Conservation (phyloP, 192 early-diverging fungal species). For the Nowakowskiella sp. region DNA sequence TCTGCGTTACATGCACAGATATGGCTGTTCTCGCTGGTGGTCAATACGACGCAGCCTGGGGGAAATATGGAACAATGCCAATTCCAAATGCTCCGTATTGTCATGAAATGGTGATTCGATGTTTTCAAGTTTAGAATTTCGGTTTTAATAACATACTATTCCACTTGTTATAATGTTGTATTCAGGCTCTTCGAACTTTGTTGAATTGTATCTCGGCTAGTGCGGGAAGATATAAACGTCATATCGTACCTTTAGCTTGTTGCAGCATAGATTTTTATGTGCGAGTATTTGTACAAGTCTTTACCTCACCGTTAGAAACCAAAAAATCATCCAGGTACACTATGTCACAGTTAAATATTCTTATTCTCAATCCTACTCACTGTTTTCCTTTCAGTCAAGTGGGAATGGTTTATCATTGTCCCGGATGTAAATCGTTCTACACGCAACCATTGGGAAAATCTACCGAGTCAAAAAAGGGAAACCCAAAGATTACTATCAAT, state of each 20-base stretch:
- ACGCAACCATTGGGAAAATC: conserved; percentile 69
- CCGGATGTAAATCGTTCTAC: conserved; percentile 66
- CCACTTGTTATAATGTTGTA: not conserved
- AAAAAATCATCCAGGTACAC: conserved; percentile 68
- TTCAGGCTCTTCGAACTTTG: conserved; percentile 73
- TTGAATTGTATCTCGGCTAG: conserved; percentile 74
- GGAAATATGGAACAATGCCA: conserved; percentile 92
- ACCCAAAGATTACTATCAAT: conserved; percentile 55
- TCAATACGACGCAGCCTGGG: conserved; percentile 77
- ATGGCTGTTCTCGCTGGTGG: conserved; percentile 85
- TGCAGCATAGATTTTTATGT: conserved; percentile 98
- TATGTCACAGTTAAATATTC: not conserved
- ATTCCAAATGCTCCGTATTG: conserved; percentile 76
- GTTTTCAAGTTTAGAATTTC: not conserved
- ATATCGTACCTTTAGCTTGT: conserved; percentile 81
- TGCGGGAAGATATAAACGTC: conserved; percentile 73
- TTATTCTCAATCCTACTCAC: not conserved
- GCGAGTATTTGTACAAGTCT: conserved; percentile 89
- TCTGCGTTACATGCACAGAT: conserved; percentile 98
- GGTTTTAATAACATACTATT: not conserved
- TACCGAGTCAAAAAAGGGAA: conserved; percentile 37
- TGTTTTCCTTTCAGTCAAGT: conserved; percentile 53
- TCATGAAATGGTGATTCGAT: conserved; percentile 72
- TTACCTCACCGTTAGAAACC: conserved; percentile 58
- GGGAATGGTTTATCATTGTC: conserved; percentile 75